phyloP scores from a whole-genome alignment of 225 moss, liverwort and hornwort species.

The Takakia lepidozioides region DNA sequence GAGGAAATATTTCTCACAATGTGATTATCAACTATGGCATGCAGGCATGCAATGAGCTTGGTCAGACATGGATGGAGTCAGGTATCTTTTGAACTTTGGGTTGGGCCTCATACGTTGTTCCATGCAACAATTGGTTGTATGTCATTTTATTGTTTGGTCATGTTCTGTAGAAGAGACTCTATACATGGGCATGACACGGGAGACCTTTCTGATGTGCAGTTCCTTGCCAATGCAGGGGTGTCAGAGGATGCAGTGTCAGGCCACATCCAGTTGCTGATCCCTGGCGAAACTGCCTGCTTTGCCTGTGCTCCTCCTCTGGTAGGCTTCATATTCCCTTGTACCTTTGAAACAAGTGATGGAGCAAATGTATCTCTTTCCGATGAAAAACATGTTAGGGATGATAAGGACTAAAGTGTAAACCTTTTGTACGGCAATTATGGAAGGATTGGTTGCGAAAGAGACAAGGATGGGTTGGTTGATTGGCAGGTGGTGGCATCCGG shows the following conservation, averaged over 20 bases:
- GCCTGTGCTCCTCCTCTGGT: conserved; percentile 98
- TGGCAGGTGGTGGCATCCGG: conserved; percentile 93
- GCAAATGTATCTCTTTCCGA: too few relatives aligned
- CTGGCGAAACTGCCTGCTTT: conserved; percentile 98
- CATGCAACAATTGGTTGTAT: too few relatives aligned
- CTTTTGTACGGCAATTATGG: too few relatives aligned
- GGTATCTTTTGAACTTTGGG: conserved; percentile 40
- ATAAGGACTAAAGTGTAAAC: too few relatives aligned
- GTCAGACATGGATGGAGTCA: conserved; percentile 99
- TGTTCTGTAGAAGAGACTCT: neutral
- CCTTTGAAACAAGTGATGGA: too few relatives aligned
- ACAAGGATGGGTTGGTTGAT: conserved; percentile 1
- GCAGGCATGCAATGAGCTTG: conserved; percentile 97
- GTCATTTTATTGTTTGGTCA: conserved; percentile 2
- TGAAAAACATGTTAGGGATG: too few relatives aligned
- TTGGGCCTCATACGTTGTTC: too few relatives aligned
- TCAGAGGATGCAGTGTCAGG: conserved; percentile 99
- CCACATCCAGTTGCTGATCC: conserved; percentile 90
- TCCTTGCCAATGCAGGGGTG: conserved; percentile 66
- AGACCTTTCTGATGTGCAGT: too few relatives aligned
- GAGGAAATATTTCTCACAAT: neutral
- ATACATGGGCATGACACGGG: too few relatives aligned
- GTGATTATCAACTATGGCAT: conserved; percentile 2
- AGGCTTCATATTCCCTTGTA: conserved; percentile 13
- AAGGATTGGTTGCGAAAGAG: too few relatives aligned